A percentile compares a stretch with the other conserved stretches of the same genome.
Conservation (phyloP, 140 eudicot genomes). For the Artemisia princeps region DNA sequence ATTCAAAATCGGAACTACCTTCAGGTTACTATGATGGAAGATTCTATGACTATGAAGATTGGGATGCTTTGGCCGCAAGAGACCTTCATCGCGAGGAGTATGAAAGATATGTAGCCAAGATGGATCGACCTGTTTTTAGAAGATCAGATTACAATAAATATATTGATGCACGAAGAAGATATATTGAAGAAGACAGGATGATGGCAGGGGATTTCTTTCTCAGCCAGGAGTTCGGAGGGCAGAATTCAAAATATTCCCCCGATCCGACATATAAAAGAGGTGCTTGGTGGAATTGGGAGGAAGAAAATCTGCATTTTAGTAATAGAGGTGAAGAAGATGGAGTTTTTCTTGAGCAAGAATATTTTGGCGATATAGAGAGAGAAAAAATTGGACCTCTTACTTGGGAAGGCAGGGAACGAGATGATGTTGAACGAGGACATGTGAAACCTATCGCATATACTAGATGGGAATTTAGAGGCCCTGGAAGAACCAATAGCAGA, state of each 20-base stretch:
- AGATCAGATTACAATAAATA: conserved; percentile 25
- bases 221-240: not conserved
- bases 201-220: conserved; percentile 20
- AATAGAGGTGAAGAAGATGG: conserved; percentile 24
- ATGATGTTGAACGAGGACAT: conserved; percentile 17
- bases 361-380: conserved; percentile 20
- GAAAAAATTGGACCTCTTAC: conserved; percentile 27
- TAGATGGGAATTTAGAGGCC: conserved; percentile 35
- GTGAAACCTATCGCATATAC: conserved; percentile 24
- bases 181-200: conserved; percentile 22
- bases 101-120: conserved; percentile 26
- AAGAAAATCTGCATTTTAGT: conserved; percentile 19
- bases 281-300: conserved; percentile 17
- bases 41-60: conserved; percentile 18
- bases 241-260: not conserved
- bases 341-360: conserved; percentile 15
- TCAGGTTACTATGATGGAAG: conserved; percentile 22
- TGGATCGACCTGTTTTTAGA: conserved; percentile 16
- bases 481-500: conserved; percentile 28
- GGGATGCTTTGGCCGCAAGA: not conserved
- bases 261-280: not conserved
- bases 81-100: not conserved
- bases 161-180: conserved; percentile 21
- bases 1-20: conserved; percentile 22
- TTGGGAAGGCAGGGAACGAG: conserved; percentile 25